Conservation (phyloP, 441 rosid species). For the Pelargonium cotyledonis region DNA sequence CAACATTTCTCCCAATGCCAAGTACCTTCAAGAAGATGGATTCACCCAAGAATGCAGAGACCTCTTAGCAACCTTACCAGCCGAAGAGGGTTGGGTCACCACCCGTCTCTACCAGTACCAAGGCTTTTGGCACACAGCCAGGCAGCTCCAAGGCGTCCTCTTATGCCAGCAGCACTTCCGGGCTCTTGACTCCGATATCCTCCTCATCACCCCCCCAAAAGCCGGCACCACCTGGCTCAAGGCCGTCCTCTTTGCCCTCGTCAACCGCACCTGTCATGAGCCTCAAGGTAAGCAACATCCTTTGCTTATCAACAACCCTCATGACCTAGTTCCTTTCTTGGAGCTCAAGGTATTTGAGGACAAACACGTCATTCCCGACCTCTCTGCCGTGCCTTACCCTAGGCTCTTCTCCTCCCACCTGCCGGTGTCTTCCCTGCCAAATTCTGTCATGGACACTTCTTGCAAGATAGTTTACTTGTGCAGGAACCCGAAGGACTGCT, state of each 20-base stretch:
- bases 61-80: conserved; percentile 36
- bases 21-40: conserved; percentile 28
- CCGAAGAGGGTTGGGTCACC: conserved; percentile 37
- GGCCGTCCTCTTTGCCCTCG: conserved; percentile 42
- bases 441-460: conserved; percentile 28
- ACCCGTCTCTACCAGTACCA: conserved; percentile 29
- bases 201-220: conserved; percentile 50
- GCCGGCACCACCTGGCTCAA: conserved; percentile 69
- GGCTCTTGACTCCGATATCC: conserved; percentile 35
- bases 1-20: not conserved
- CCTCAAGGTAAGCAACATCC: conserved; percentile 30
- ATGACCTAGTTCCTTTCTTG: conserved; percentile 45
- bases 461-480: conserved; percentile 56
- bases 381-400: conserved; percentile 26
- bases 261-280: conserved; percentile 33
- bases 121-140: conserved; percentile 37
- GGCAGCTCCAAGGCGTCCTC: conserved; percentile 30
- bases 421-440: conserved; percentile 31
- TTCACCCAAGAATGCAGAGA: conserved; percentile 32
- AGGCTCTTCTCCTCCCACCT: conserved; percentile 52
- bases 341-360: conserved; percentile 31
- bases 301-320: conserved; percentile 43
- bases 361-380: conserved; percentile 21
- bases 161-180: conserved; percentile 36
- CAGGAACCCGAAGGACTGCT: conserved; percentile 65